These are phyloP conservation scores for Claviceps cyperi DNA, from an alignment of 2,329 filamentous ascomycete genomes.

Conservation along the genomic window DNA sequence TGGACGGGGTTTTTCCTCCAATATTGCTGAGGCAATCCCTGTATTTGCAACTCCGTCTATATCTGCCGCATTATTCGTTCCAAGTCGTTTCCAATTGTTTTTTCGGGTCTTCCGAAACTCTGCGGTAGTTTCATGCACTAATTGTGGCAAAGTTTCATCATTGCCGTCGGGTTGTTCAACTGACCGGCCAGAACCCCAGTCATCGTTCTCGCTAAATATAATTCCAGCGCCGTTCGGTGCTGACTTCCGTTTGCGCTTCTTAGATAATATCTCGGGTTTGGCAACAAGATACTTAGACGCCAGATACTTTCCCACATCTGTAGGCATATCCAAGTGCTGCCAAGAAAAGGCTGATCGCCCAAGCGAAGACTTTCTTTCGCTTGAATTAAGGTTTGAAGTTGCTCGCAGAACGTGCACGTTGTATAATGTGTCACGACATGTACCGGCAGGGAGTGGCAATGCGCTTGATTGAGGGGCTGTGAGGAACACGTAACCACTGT, in stretches of 20 bases:
- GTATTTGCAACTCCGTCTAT: constrained; percentile 48
- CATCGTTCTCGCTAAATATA: constrained; percentile 51
- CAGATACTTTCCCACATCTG: constrained; percentile 66
- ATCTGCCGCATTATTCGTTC: constrained; percentile 20
- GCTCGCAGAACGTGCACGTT: not conserved
- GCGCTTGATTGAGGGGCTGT: too few relatives aligned
- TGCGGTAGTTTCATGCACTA: constrained; percentile 35
- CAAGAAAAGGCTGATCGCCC: not conserved
- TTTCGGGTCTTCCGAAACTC: constrained; percentile 66
- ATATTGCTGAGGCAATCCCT: constrained; percentile 58
- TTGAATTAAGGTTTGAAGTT: not conserved
- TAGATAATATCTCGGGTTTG: constrained; percentile 36
- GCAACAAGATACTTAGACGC: constrained; percentile 74
- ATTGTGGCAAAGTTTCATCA: constrained; percentile 35
- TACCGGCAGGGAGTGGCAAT: too few relatives aligned
- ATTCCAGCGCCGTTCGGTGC: constrained; percentile 29
- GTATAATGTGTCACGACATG: too few relatives aligned
- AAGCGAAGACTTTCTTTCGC: not conserved
- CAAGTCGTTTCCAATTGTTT: constrained; percentile 65
- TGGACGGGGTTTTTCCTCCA: constrained; percentile 43
- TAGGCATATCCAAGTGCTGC: constrained; percentile 28
- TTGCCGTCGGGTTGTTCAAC: constrained; percentile 16
- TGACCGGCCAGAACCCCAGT: constrained; percentile 30
- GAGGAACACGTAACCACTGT: too few relatives aligned
- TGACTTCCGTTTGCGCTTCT: constrained; percentile 51